A percentile compares a stretch with the other conserved stretches of the same genome.
Evolutionary conservation across 345 rosid genomes (phyloP).

Genomic region (Camelina neglecta): DNA sequence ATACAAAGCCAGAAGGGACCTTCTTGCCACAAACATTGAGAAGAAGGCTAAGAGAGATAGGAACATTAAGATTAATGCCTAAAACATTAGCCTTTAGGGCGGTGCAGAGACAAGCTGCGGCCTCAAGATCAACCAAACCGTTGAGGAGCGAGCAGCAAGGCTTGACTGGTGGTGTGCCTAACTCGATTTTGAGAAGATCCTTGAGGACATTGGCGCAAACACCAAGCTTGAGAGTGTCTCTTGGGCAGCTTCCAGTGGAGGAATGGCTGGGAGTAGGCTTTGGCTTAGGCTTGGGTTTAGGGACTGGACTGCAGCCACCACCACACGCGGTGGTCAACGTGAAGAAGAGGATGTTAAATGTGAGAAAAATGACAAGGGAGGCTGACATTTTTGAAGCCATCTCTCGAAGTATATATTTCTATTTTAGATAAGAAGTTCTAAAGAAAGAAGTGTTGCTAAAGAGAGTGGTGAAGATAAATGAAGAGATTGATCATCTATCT

Average conservation of each 20-base stretch:
- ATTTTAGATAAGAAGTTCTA: neutral
- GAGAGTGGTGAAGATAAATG: conserved; percentile 29
- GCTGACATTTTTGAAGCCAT: conserved; percentile 39
- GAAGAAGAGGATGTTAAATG: conserved; percentile 39
- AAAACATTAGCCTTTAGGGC: conserved; percentile 61
- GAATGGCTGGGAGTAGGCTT: conserved; percentile 27
- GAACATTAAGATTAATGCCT: conserved; percentile 58
- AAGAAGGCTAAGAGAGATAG: conserved; percentile 59
- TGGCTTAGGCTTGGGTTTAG: conserved; percentile 33
- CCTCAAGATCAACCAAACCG: conserved; percentile 63
- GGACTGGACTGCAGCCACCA: conserved; percentile 23
- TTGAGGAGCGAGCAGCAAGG: conserved; percentile 61
- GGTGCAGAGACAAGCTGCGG: conserved; percentile 71
- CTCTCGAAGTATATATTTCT: neutral
- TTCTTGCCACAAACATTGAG: conserved; percentile 60
- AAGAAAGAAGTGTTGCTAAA: conserved; percentile 15
- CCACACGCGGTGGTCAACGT: conserved; percentile 34
- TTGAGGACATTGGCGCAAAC: conserved; percentile 55
- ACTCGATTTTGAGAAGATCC: conserved; percentile 44
- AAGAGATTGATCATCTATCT: conserved; percentile 9
- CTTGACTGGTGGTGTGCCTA: conserved; percentile 50
- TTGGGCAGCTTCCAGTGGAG: conserved; percentile 47
- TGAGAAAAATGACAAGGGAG: conserved; percentile 30
- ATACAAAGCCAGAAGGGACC: conserved; percentile 44
- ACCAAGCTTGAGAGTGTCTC: conserved; percentile 57